Conservation (phyloP, 495 filamentous ascomycete species). For the Halenospora varia region DNA sequence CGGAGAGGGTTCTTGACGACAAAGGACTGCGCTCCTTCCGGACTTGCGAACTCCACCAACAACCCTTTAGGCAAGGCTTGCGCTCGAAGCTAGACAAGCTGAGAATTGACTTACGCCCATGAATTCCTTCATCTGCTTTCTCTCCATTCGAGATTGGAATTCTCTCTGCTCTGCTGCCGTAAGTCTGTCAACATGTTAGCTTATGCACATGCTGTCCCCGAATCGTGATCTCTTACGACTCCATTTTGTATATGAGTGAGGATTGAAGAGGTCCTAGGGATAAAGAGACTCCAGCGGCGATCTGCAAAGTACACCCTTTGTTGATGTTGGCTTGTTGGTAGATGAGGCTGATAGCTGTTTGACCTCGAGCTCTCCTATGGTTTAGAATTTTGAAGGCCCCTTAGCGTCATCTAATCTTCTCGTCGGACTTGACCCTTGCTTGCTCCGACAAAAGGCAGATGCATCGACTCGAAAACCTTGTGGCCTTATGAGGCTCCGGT, state of each 20-base stretch:
- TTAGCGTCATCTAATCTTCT: constrained; percentile 1
- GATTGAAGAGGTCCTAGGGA: neutral
- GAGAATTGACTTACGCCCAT: constrained; percentile 67
- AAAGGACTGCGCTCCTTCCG: neutral
- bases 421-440: neutral
- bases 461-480: too few relatives aligned
- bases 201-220: neutral
- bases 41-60: too few relatives aligned
- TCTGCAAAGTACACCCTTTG: too few relatives aligned
- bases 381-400: constrained; percentile 2
- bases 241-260: constrained; percentile 8
- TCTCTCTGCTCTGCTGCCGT: constrained; percentile 82
- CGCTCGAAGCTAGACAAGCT: neutral
- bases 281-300: too few relatives aligned
- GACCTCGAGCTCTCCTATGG: neutral
- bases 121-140: constrained; percentile 97
- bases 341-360: constrained; percentile 5
- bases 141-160: constrained; percentile 87
- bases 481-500: too few relatives aligned
- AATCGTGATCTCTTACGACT: constrained; percentile 17
- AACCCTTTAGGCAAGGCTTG: neutral
- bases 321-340: too few relatives aligned
- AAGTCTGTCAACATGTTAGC: constrained; percentile 43
- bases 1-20: neutral
- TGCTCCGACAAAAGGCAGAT: neutral